Evolutionary conservation across 176 grass and related monocot genomes (phyloP).

Genomic region (Aegilops longissima): DNA sequence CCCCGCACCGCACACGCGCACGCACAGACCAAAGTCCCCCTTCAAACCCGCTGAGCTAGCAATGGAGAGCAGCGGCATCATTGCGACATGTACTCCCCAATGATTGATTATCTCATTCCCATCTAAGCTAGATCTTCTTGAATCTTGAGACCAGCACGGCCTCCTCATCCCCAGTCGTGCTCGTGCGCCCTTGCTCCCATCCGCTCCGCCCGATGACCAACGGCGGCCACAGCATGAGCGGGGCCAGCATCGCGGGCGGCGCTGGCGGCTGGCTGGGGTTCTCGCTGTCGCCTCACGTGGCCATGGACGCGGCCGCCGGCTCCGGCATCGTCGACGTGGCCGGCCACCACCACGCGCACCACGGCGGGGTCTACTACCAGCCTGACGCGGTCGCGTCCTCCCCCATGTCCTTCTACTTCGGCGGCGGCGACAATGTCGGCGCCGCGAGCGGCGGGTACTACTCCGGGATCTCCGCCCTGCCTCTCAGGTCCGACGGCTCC

Average conservation of each 20-base stretch:
- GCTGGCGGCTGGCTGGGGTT: slow-evolving; percentile 70
- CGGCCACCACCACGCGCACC: slow-evolving; percentile 26
- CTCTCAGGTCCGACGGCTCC: slow-evolving; percentile 85
- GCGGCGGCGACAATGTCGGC: not conserved
- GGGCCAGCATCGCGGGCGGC: slow-evolving; percentile 38
- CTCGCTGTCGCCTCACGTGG: slow-evolving; percentile 73
- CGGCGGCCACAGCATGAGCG: slow-evolving; percentile 52
- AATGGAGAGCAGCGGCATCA: slow-evolving; percentile 69
- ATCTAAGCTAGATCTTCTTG: slow-evolving; percentile 38
- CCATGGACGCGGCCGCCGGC: slow-evolving; percentile 41
- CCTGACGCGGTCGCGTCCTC: slow-evolving; percentile 30
- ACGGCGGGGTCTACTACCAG: slow-evolving; percentile 45
- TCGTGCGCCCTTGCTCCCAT: not conserved
- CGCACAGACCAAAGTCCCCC: slow-evolving; percentile 52
- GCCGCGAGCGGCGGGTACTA: slow-evolving; percentile 43
- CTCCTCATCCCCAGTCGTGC: not conserved
- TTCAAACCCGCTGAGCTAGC: slow-evolving; percentile 38
- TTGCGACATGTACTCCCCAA: slow-evolving; percentile 76
- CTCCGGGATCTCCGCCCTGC: slow-evolving; percentile 71
- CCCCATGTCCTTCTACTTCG: slow-evolving; percentile 40
- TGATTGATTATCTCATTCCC: slow-evolving; percentile 71
- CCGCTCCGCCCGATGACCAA: slow-evolving; percentile 37
- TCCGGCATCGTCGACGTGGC: slow-evolving; percentile 2
- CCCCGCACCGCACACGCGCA: not conserved
- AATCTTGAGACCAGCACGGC: slow-evolving; percentile 21